Percentiles rank a stretch among this genome's conserved stretches.
phyloP scores from a whole-genome alignment of 805 yeast genomes.

The Candida qinlingensis region DNA sequence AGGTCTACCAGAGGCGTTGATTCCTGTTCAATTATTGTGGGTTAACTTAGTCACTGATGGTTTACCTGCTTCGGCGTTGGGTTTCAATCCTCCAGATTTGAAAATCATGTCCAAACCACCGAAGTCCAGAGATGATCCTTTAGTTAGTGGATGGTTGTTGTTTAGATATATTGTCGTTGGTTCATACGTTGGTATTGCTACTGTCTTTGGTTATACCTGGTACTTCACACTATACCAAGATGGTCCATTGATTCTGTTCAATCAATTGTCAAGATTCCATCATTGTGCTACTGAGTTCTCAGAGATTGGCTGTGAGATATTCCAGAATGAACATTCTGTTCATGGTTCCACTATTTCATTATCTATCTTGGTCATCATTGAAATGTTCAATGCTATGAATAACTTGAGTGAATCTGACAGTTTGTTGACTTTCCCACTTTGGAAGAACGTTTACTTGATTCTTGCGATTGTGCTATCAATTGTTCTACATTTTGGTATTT shows the following conservation, averaged over 20 bases:
- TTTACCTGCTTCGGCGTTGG: conserved; percentile 55
- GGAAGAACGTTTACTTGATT: conserved; percentile 34
- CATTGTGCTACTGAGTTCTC: conserved; percentile 27
- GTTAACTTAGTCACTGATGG: conserved; percentile 54
- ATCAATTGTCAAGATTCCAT: conserved; percentile 32
- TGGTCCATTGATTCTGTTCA: conserved; percentile 33
- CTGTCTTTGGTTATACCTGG: conserved; percentile 39
- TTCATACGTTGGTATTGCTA: conserved; percentile 34
- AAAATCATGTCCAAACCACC: conserved; percentile 35
- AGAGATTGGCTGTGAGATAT: conserved; percentile 31
- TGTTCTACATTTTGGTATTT: conserved; percentile 28
- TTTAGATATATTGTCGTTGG: conserved; percentile 36
- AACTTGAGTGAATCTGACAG: conserved; percentile 34
- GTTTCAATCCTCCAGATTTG: conserved; percentile 39
- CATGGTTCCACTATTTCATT: conserved; percentile 35
- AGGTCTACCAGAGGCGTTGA: conserved; percentile 47
- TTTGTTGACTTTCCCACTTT: conserved; percentile 31
- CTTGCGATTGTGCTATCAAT: conserved; percentile 32
- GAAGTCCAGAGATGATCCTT: conserved; percentile 32
- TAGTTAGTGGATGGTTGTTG: conserved; percentile 33
- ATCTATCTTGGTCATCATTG: conserved; percentile 34
- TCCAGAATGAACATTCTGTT: conserved; percentile 21
- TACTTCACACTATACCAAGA: conserved; percentile 28
- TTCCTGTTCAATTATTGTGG: conserved; percentile 56
- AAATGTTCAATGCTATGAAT: conserved; percentile 38